Evolutionary conservation across 2,329 filamentous ascomycete species (phyloP), one percentile per base, ranked within the genome.

Genomic region (Colletotrichum lupini): DNA sequence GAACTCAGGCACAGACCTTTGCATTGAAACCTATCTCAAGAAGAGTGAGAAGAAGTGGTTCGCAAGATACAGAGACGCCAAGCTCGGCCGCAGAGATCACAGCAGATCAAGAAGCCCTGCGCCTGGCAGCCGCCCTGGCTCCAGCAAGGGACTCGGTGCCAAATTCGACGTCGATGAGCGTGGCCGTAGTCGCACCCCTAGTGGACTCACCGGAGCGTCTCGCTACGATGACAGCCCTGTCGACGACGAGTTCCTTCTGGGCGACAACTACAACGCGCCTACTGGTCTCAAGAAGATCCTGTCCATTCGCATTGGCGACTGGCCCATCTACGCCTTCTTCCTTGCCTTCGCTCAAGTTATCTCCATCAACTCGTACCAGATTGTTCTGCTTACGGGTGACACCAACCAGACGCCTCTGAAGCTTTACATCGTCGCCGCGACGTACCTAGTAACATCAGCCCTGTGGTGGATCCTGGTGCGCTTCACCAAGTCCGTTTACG

Each of bases 21-120:
- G 91, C 77, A 92, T 93, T 69, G 91, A 93, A 76, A 86, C 91
- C 53, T 93, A 89, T 78, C 82, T 93, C 14, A 86, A 88, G 73
- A 90, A 90, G 77, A 91, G 89, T 28, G 91, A 93, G 80, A 92
- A 92, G 83, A 86, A 90, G 75, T 93, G 91, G 91, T 93, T 91
- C 77, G 84, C 86, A 68, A 83, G 86, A 37, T 88, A 91, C 78
- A 85, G 90, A 64, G 84, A 90, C 74, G 90, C 88, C 58, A 89
- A 89, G 78, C 86, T 92, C 70, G 89, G 88, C 46, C 85, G 85
- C 55, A 65, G 70, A 52, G 70, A 73, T 22, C 70, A 73, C 35
- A 83, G 83, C 65, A 83, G 84, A 37, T 84, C 83, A 22, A 75
- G 82, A 79, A 74, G 80, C 79, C 69, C 76, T 35, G 77, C 77